phyloP scores from a whole-genome alignment of 306 rosid genomes.

The Pueraria montana region DNA sequence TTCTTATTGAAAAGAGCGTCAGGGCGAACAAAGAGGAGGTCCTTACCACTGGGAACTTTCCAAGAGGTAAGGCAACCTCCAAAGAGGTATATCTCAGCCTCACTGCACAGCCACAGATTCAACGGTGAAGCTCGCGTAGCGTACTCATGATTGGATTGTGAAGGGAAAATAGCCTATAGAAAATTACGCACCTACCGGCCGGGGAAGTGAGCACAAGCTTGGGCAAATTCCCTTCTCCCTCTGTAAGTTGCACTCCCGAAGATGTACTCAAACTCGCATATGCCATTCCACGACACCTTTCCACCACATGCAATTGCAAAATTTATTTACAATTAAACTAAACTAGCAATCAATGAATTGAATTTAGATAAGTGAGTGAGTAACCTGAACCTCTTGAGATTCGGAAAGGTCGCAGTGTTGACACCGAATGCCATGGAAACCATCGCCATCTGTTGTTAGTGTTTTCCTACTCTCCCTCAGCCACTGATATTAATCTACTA shows the following conservation, averaged over 20 bases:
- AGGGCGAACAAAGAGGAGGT: constrained; percentile 93
- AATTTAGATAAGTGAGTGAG: neutral
- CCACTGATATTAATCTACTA: neutral
- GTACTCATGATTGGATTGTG: neutral
- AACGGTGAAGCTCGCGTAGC: neutral
- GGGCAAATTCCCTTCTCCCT: constrained; percentile 89
- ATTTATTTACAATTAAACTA: neutral
- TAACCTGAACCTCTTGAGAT: constrained; percentile 57
- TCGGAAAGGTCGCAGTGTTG: constrained; percentile 57
- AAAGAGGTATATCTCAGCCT: constrained; percentile 82
- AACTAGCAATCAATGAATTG: neutral
- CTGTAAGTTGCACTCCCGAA: constrained; percentile 69
- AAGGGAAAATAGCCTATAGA: neutral
- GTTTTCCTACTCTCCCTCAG: neutral
- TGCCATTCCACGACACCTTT: constrained; percentile 64
- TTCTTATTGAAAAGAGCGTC: constrained; percentile 90
- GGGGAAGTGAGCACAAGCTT: constrained; percentile 82
- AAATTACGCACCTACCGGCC: constrained; percentile 70
- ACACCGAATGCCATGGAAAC: constrained; percentile 61
- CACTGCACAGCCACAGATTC: constrained; percentile 62
- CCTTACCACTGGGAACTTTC: constrained; percentile 80
- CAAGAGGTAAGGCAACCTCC: constrained; percentile 95
- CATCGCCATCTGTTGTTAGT: constrained; percentile 58
- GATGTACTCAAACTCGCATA: constrained; percentile 65
- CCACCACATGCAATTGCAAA: neutral